These are phyloP conservation scores for Cladosporium oxysporum DNA, from an alignment of 2,329 filamentous ascomycete species.

Conservation along the genomic window DNA sequence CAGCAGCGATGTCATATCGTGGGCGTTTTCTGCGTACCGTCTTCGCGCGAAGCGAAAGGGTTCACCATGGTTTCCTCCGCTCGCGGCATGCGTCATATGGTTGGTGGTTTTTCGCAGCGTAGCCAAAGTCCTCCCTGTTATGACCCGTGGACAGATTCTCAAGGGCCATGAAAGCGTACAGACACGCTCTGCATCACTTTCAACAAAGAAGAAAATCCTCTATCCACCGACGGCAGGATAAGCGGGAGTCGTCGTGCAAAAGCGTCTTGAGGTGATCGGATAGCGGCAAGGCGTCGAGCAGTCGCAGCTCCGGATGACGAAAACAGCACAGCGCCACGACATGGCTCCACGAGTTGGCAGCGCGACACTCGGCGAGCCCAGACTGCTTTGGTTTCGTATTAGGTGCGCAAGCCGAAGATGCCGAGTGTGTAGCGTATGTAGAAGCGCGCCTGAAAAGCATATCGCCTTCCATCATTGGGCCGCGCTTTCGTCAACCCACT, in stretches of 20 bases:
- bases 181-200: neutral
- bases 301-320: conserved; percentile 6
- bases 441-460: neutral
- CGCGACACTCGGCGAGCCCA: neutral
- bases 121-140: neutral
- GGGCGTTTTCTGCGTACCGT: neutral
- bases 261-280: conserved; percentile 12
- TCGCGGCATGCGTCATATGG: neutral
- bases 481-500: neutral
- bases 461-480: conserved; percentile 2
- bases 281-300: neutral
- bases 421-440: neutral
- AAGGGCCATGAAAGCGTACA: conserved; percentile 10
- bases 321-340: conserved; percentile 1
- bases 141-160: neutral
- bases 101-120: neutral
- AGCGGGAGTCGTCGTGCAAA: neutral
- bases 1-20: neutral
- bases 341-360: neutral
- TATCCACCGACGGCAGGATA: neutral
- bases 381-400: neutral
- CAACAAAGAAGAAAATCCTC: neutral
- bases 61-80: neutral
- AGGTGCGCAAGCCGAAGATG: neutral
- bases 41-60: neutral